These are phyloP conservation scores for Prunus yedoensis DNA, from an alignment of 331 rosid species.

Conservation along the genomic window DNA sequence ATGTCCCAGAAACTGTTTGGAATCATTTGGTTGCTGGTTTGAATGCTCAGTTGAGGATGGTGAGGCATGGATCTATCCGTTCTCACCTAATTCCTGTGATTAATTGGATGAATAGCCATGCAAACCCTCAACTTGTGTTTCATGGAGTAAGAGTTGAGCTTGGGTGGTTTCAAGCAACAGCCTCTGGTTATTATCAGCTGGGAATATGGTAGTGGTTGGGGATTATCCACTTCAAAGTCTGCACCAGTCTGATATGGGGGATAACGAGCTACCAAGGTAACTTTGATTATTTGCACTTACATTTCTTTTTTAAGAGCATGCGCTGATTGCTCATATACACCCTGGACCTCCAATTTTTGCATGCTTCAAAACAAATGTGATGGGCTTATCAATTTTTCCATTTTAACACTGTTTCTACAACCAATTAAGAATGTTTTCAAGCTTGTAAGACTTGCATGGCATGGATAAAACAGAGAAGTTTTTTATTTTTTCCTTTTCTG, in stretches of 20 bases:
- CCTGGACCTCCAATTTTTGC: conserved; percentile 15
- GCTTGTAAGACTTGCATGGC: neutral
- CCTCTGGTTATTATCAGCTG: conserved; percentile 97
- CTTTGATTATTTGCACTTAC: neutral
- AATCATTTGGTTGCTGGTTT: conserved; percentile 89
- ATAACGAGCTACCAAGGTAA: conserved; percentile 65
- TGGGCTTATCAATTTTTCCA: neutral
- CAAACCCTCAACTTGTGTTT: conserved; percentile 94
- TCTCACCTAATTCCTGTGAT: conserved; percentile 73
- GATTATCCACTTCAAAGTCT: conserved; percentile 63
- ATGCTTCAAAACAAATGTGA: conserved; percentile 11
- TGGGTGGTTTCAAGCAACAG: conserved; percentile 99
- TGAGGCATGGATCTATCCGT: conserved; percentile 82
- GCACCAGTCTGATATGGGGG: conserved; percentile 54
- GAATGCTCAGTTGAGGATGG: conserved; percentile 94
- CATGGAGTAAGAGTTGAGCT: conserved; percentile 91
- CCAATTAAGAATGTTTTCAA: neutral
- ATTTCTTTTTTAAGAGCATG: neutral
- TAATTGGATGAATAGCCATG: conserved; percentile 86
- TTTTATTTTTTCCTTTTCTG: neutral
- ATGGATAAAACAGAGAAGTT: neutral
- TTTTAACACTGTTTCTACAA: neutral
- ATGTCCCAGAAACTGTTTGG: conserved; percentile 98
- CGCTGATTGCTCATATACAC: neutral
- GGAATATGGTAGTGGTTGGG: conserved; percentile 80